Evolutionary conservation across 805 yeast genomes (phyloP).

Genomic region (Candida pseudofarinosa): DNA sequence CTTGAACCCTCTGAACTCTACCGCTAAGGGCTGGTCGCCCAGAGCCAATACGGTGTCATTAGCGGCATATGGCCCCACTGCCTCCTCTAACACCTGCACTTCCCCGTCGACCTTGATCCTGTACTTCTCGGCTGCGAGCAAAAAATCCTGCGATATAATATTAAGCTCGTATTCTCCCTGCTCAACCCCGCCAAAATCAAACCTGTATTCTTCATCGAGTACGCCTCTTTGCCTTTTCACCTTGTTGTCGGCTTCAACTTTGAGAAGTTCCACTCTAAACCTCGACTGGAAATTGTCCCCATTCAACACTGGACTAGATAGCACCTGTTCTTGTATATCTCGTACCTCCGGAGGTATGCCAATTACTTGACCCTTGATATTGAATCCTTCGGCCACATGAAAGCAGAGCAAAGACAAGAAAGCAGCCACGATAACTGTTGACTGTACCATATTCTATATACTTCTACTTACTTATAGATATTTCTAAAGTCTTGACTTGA

Average conservation of each 20-base stretch:
- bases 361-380: conserved; percentile 22
- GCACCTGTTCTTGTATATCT: conserved; percentile 9
- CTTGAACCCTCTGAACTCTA: conserved; percentile 19
- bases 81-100: conserved; percentile 21
- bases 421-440: background rate
- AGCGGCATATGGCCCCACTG: conserved; percentile 15
- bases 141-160: conserved; percentile 34
- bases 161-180: conserved; percentile 33
- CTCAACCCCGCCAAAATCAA: conserved; percentile 18
- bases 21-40: conserved; percentile 14
- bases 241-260: conserved; percentile 4
- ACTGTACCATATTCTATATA: background rate
- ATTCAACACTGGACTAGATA: conserved; percentile 21
- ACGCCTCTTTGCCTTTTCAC: conserved; percentile 8
- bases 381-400: conserved; percentile 6
- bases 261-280: conserved; percentile 21
- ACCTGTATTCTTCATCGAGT: conserved; percentile 23
- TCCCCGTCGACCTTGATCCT: conserved; percentile 19
- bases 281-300: conserved; percentile 33
- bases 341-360: conserved; percentile 23
- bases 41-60: conserved; percentile 11
- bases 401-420: background rate
- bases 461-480: background rate
- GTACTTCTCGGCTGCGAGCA: conserved; percentile 21
- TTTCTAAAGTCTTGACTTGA: background rate